phyloP scores from a whole-genome alignment of 352 stramenopile genomes.

The Phytophthora chlamydospora region DNA sequence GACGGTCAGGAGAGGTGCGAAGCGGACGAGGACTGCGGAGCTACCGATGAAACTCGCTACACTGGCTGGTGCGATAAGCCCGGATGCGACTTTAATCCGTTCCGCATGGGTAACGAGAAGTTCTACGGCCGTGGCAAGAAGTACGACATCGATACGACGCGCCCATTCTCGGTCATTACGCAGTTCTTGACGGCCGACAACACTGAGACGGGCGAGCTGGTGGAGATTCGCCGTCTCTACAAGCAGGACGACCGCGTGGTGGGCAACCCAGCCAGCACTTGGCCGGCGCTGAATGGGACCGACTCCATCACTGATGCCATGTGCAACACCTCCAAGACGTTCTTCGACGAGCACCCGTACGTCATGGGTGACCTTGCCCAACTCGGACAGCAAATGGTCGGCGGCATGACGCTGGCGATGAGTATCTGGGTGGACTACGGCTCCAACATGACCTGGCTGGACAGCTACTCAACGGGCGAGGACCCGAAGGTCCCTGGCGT shows the following conservation, averaged over 20 bases:
- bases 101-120: slow-evolving; percentile 48
- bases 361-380: slow-evolving; percentile 37
- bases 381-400: slow-evolving; percentile 46
- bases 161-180: slow-evolving; percentile 59
- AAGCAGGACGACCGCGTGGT: slow-evolving; percentile 48
- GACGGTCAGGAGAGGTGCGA: slow-evolving; percentile 33
- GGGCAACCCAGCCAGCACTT: slow-evolving; percentile 32
- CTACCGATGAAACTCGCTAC: slow-evolving; percentile 36
- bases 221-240: slow-evolving; percentile 60
- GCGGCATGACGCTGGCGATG: slow-evolving; percentile 57
- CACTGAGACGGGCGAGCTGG: slow-evolving; percentile 41
- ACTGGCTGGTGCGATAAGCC: slow-evolving; percentile 58
- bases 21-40: slow-evolving; percentile 36
- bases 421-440: slow-evolving; percentile 60
- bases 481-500: slow-evolving; percentile 38
- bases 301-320: slow-evolving; percentile 43
- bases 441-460: slow-evolving; percentile 57
- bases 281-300: slow-evolving; percentile 12
- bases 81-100: slow-evolving; percentile 61
- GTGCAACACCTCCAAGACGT: slow-evolving; percentile 40
- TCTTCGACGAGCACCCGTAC: slow-evolving; percentile 46
- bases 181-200: slow-evolving; percentile 61
- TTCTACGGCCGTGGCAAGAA: slow-evolving; percentile 51
- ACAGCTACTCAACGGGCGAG: slow-evolving; percentile 38
- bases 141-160: slow-evolving; percentile 53